Evolutionary conservation across 495 filamentous ascomycete genomes (phyloP).

Genomic region (Chaetomium fimeti): DNA sequence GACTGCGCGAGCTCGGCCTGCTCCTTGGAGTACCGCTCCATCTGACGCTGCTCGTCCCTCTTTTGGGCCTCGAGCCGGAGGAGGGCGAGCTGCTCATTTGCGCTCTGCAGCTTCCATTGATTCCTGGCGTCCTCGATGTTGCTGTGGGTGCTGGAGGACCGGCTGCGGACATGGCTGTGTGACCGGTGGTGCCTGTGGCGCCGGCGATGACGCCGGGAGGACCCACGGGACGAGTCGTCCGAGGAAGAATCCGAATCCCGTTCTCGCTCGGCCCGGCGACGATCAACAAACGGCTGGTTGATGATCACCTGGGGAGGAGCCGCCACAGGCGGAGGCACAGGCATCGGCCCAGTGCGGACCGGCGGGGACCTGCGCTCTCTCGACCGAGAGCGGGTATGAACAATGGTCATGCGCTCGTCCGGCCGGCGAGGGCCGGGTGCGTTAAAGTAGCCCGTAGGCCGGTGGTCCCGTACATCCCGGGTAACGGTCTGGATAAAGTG

Average conservation of each 20-base stretch:
- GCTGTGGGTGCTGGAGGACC: slow-evolving; percentile 35
- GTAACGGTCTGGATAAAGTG: slow-evolving; percentile 43
- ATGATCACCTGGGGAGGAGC: slow-evolving; percentile 23
- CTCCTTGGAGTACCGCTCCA: slow-evolving; percentile 34
- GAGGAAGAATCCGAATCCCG: slow-evolving; percentile 35
- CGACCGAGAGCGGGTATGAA: slow-evolving; percentile 43
- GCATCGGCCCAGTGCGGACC: slow-evolving; percentile 13
- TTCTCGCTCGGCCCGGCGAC: slow-evolving; percentile 18
- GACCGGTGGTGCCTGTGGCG: slow-evolving; percentile 29
- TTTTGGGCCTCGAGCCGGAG: slow-evolving; percentile 24
- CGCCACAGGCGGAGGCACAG: neutral
- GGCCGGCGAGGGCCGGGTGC: slow-evolving; percentile 31
- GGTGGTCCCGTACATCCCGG: slow-evolving; percentile 31
- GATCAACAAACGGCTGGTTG: slow-evolving; percentile 20
- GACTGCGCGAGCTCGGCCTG: slow-evolving; percentile 44
- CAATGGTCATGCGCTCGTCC: slow-evolving; percentile 33
- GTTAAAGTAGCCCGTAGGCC: slow-evolving; percentile 39
- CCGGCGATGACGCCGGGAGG: slow-evolving; percentile 17
- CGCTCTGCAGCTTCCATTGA: slow-evolving; percentile 27
- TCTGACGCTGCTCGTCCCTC: slow-evolving; percentile 25
- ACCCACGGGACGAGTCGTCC: slow-evolving; percentile 28
- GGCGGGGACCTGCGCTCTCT: slow-evolving; percentile 42
- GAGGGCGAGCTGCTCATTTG: slow-evolving; percentile 26
- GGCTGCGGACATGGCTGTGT: slow-evolving; percentile 28
- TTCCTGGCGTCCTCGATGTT: slow-evolving; percentile 31